These are phyloP conservation scores for Penicillium glabrum DNA, from an alignment of 2,329 filamentous ascomycete species.

Conservation along the genomic window DNA sequence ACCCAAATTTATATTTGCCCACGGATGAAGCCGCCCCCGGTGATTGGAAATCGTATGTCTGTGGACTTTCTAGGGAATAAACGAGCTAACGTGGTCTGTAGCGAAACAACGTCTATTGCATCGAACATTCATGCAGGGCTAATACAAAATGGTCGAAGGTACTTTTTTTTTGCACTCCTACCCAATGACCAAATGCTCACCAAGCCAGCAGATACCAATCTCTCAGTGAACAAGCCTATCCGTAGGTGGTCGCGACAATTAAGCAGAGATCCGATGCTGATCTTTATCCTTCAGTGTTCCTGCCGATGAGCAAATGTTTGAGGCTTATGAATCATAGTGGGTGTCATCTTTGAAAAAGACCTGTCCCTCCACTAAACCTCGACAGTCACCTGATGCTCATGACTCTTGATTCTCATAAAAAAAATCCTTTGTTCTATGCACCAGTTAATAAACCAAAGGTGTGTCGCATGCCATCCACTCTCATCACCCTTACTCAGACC, in stretches of 20 bases:
- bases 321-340: slow-evolving; percentile 10
- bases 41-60: slow-evolving; percentile 8
- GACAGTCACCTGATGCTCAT: slow-evolving; percentile 9
- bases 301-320: slow-evolving; percentile 12
- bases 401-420: slow-evolving; percentile 1
- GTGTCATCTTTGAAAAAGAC: not conserved
- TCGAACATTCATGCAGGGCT: slow-evolving; percentile 6
- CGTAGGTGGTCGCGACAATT: not conserved
- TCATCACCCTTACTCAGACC: not conserved
- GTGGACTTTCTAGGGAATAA: not conserved
- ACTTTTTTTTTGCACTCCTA: not conserved
- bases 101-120: slow-evolving; percentile 11
- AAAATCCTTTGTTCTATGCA: slow-evolving; percentile 10
- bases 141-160: slow-evolving; percentile 11
- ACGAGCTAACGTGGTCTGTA: not conserved
- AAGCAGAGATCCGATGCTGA: not conserved
- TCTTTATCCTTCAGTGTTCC: not conserved
- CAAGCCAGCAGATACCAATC: slow-evolving; percentile 3
- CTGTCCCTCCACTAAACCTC: not conserved
- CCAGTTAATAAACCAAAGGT: slow-evolving; percentile 2
- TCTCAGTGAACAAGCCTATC: not conserved
- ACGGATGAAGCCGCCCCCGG: not conserved
- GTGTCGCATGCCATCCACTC: not conserved
- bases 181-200: not conserved
- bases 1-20: slow-evolving; percentile 1